Percentiles rank a stretch among this genome's conserved stretches.
Evolutionary conservation across 1,284 basidiomycete species (phyloP).

Genomic region (Ceratobasidium papillatum): DNA sequence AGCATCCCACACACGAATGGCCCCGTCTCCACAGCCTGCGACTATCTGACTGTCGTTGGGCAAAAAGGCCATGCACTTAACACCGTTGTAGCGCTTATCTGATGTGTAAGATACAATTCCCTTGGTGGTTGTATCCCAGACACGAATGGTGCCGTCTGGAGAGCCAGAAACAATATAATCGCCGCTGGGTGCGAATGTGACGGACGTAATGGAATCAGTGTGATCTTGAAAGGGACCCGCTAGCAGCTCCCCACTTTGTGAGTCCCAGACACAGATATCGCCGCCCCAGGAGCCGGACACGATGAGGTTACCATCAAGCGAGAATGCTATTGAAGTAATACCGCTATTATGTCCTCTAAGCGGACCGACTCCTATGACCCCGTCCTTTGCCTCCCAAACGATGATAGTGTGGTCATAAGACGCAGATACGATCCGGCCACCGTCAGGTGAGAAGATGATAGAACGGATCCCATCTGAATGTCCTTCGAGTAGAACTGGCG

Average conservation of each 20-base stretch:
- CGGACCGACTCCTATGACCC: not conserved
- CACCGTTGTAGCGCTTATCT: too few relatives aligned
- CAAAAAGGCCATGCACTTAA: not conserved
- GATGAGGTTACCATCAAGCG: not conserved
- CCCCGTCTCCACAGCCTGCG: not conserved
- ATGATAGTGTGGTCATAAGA: not conserved
- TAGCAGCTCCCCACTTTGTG: too few relatives aligned
- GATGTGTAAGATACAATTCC: too few relatives aligned
- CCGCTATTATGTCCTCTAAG: not conserved
- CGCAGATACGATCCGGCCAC: not conserved
- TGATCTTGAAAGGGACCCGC: not conserved
- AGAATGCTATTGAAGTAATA: not conserved
- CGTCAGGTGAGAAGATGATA: not conserved
- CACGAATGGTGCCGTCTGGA: not conserved
- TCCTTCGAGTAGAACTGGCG: not conserved
- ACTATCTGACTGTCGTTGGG: not conserved
- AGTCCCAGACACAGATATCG: not conserved
- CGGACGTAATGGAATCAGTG: not conserved
- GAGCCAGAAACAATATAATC: not conserved
- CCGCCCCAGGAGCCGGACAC: not conserved
- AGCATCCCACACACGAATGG: not conserved
- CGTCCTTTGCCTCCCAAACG: not conserved
- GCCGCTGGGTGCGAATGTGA: not conserved
- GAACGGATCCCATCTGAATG: not conserved
- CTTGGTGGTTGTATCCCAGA: not conserved